phyloP scores from a whole-genome alignment of 2,329 filamentous ascomycete species.

The Cladosporium sphaerospermum region DNA sequence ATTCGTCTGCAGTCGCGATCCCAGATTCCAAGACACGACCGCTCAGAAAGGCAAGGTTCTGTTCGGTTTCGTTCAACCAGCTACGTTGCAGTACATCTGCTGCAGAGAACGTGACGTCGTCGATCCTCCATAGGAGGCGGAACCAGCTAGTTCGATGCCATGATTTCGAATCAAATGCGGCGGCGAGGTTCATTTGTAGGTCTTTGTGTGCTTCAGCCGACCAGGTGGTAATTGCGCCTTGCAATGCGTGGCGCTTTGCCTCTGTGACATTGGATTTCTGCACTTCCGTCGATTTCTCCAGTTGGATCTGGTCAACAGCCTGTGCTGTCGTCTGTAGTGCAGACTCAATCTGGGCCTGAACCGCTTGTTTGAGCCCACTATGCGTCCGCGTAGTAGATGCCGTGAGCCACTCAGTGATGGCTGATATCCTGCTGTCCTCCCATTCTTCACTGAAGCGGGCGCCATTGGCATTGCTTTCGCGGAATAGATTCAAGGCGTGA shows the following conservation, averaged over 20 bases:
- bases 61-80: constrained; percentile 74
- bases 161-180: constrained; percentile 65
- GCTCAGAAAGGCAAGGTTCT: constrained; percentile 73
- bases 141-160: constrained; percentile 87
- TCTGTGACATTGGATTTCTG: constrained; percentile 33
- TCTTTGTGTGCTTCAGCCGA: constrained; percentile 76
- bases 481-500: constrained; percentile 50
- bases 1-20: constrained; percentile 30
- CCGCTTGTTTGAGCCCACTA: constrained; percentile 54
- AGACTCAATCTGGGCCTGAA: constrained; percentile 62
- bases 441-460: constrained; percentile 30
- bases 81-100: constrained; percentile 68
- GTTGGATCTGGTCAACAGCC: constrained; percentile 1
- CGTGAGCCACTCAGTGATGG: constrained; percentile 23
- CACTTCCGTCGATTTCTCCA: neutral
- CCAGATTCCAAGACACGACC: constrained; percentile 67
- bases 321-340: constrained; percentile 40
- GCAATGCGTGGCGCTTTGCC: constrained; percentile 42
- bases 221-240: constrained; percentile 61
- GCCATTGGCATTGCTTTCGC: constrained; percentile 28
- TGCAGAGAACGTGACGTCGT: constrained; percentile 80
- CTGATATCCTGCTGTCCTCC: constrained; percentile 28
- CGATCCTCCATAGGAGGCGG: constrained; percentile 91
- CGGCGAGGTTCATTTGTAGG: constrained; percentile 70
- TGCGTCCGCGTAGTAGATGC: constrained; percentile 31